phyloP scores from a whole-genome alignment of 176 grass and related monocot species.

The Saccharum officinarum region DNA sequence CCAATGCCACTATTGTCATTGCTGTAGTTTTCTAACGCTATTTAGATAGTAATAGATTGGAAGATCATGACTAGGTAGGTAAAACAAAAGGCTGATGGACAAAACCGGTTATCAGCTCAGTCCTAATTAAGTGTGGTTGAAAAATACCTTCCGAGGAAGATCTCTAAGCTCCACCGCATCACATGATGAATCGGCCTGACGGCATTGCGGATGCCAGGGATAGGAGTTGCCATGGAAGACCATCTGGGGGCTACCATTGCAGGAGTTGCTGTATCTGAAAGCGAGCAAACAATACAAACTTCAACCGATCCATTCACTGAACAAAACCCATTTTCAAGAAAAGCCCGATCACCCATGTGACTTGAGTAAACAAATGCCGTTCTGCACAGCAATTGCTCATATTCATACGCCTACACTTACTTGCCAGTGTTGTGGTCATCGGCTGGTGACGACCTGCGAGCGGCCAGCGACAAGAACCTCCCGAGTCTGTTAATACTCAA shows the following conservation, averaged over 20 bases:
- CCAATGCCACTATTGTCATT: background rate
- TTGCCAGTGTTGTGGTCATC: constrained; percentile 27
- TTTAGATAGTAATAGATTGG: background rate
- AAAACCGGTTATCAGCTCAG: background rate
- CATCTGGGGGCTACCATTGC: constrained; percentile 12
- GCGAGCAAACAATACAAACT: background rate
- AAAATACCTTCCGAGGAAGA: constrained; percentile 68
- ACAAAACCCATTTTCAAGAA: background rate
- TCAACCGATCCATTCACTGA: background rate
- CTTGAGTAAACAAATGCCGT: background rate
- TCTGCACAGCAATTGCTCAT: no score
- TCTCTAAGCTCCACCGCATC: constrained; percentile 59
- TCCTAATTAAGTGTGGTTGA: background rate
- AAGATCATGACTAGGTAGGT: background rate
- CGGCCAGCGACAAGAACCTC: constrained; percentile 34
- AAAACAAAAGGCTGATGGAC: background rate
- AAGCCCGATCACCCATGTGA: background rate
- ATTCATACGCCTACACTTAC: constrained; percentile 40
- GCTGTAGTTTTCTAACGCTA: background rate
- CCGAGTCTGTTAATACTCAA: constrained; percentile 80
- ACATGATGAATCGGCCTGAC: constrained; percentile 32
- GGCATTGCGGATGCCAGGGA: constrained; percentile 36
- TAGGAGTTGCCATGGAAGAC: constrained; percentile 27
- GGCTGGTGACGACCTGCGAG: constrained; percentile 32
- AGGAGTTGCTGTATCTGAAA: constrained; percentile 24